These are phyloP conservation scores for Lophiostoma macrostomum DNA, from an alignment of 495 filamentous ascomycete species.

Conservation along the genomic window DNA sequence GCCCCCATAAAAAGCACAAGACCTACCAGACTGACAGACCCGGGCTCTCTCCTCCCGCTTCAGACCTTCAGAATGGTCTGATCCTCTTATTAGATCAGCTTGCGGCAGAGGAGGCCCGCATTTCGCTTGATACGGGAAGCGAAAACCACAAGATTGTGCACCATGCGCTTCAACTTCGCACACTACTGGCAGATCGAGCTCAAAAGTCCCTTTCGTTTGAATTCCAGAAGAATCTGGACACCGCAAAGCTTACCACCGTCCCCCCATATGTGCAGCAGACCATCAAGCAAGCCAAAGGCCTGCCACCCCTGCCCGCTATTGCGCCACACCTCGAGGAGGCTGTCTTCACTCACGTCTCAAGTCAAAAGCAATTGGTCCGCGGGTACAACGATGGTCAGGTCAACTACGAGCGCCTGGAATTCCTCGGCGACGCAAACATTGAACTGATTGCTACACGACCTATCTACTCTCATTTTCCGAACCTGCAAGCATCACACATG, in stretches of 20 bases:
- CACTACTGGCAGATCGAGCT: slow-evolving; percentile 11
- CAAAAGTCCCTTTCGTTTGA: background rate
- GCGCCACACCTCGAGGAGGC: slow-evolving; percentile 52
- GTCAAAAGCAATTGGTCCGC: background rate
- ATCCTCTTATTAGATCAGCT: slow-evolving; percentile 22
- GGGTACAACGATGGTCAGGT: background rate
- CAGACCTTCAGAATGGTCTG: slow-evolving; percentile 19
- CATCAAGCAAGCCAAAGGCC: slow-evolving; percentile 1
- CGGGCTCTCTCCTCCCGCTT: no score
- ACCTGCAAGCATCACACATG: slow-evolving; percentile 30
- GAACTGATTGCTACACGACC: slow-evolving; percentile 38
- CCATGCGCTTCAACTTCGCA: slow-evolving; percentile 12
- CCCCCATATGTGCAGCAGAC: slow-evolving; percentile 11
- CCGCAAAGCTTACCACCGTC: background rate
- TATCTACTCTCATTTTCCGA: slow-evolving; percentile 36
- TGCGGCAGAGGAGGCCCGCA: background rate
- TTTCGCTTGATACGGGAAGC: no score
- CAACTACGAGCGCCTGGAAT: slow-evolving; percentile 41
- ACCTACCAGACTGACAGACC: background rate
- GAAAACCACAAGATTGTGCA: slow-evolving; percentile 19
- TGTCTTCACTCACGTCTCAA: slow-evolving; percentile 60
- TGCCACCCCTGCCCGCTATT: slow-evolving; percentile 60
- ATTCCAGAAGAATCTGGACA: slow-evolving; percentile 8
- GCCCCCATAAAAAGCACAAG: slow-evolving; percentile 4
- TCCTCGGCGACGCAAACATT: slow-evolving; percentile 44